Evolutionary conservation across 176 grass and related monocot species (phyloP).

Genomic region (Ananas comosus): DNA sequence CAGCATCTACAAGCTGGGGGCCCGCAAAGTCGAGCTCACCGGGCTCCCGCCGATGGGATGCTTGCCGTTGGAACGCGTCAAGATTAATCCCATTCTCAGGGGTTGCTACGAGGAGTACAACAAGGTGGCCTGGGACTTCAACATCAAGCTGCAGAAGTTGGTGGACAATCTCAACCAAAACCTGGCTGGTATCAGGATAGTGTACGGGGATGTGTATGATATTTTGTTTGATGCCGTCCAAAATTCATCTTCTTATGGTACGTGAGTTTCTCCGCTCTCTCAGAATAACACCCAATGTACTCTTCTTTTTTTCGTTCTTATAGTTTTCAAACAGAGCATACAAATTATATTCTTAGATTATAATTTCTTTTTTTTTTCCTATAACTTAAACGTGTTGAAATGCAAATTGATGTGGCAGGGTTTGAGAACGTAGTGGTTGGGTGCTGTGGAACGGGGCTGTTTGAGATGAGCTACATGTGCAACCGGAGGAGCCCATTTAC

Average conservation of each 20-base stretch:
- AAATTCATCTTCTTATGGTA: conserved; percentile 29
- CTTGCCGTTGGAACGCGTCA: conserved; percentile 25
- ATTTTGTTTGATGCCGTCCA: conserved; percentile 9
- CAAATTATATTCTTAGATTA: not conserved
- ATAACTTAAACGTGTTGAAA: not conserved
- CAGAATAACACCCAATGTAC: not conserved
- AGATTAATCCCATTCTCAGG: conserved; percentile 2
- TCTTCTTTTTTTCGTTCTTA: too few relatives aligned
- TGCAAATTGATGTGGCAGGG: not conserved
- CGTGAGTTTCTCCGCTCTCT: conserved; percentile 3
- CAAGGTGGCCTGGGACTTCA: conserved; percentile 27
- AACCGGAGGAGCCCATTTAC: not conserved
- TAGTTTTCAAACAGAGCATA: too few relatives aligned
- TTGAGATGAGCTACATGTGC: conserved; percentile 17
- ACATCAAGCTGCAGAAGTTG: conserved; percentile 19
- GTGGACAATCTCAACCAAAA: conserved; percentile 18
- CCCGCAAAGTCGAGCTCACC: conserved; percentile 35
- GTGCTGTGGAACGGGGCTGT: conserved; percentile 11
- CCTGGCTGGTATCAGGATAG: conserved; percentile 20
- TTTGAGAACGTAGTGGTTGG: not conserved
- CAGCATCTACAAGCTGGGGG: conserved; percentile 27
- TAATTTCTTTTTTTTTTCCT: not conserved
- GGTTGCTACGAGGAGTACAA: conserved; percentile 49
- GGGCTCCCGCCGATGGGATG: conserved; percentile 49
- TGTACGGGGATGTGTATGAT: conserved; percentile 27